A percentile compares a stretch with the other conserved stretches of the same genome.
These are phyloP conservation scores for Ulota crispa DNA, from an alignment of 225 moss, liverwort and hornwort genomes.

Conservation along the genomic window DNA sequence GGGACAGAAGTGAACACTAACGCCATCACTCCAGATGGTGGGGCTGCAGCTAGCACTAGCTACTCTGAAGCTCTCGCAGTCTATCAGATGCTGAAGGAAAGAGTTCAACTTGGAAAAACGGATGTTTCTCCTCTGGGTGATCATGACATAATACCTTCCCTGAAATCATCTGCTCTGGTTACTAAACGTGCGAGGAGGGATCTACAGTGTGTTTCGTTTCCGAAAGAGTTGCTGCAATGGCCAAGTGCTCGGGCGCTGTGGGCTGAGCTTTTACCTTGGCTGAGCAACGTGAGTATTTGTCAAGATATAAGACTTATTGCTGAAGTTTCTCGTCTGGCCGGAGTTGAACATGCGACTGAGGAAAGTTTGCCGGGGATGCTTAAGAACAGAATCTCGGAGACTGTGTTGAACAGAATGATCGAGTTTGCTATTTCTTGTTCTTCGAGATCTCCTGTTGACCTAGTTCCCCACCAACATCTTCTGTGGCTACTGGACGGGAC, in stretches of 20 bases:
- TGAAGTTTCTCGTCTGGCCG: slow-evolving; percentile 51
- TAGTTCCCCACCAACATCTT: slow-evolving; percentile 85
- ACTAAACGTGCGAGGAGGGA: slow-evolving; percentile 20
- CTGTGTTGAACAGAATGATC: slow-evolving; percentile 41
- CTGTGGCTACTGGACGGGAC: slow-evolving; percentile 74
- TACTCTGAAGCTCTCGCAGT: slow-evolving; percentile 51
- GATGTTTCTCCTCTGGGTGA: slow-evolving; percentile 32
- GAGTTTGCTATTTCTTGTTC: slow-evolving; percentile 69
- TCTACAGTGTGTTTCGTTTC: slow-evolving; percentile 33
- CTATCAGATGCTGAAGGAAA: slow-evolving; percentile 57
- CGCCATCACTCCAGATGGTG: slow-evolving; percentile 18
- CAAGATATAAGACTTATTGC: slow-evolving; percentile 61
- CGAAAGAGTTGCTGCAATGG: slow-evolving; percentile 52
- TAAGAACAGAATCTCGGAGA: slow-evolving; percentile 37
- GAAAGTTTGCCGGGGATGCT: slow-evolving; percentile 33
- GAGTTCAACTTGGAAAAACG: slow-evolving; percentile 41
- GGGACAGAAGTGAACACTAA: slow-evolving; percentile 20
- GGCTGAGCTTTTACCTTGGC: slow-evolving; percentile 70
- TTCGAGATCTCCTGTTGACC: slow-evolving; percentile 80
- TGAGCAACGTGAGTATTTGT: slow-evolving; percentile 61
- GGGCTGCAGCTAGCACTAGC: slow-evolving; percentile 21
- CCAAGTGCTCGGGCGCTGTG: slow-evolving; percentile 57
- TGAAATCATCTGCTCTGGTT: slow-evolving; percentile 13
- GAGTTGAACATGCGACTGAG: slow-evolving; percentile 24
- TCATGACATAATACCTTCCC: slow-evolving; percentile 50